Conservation (phyloP, 2,329 filamentous ascomycete species). For the Sordariomycetes sp. region DNA sequence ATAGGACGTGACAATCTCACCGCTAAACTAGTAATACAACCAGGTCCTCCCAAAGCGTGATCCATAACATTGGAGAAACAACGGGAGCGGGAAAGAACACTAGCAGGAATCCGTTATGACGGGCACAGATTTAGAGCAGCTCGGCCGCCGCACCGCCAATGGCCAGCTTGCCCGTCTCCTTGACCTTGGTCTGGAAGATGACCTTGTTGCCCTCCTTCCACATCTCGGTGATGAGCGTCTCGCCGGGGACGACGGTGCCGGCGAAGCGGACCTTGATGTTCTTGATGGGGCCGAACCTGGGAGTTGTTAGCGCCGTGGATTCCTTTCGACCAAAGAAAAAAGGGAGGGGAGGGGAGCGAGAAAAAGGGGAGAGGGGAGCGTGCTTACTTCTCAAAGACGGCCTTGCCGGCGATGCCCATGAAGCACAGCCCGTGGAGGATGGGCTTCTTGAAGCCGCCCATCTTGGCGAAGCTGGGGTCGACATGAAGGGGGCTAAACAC, state of each 20-base stretch:
- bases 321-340: too few relatives aligned
- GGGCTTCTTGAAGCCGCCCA: constrained; percentile 86
- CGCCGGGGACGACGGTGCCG: constrained; percentile 69
- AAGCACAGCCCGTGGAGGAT: constrained; percentile 96
- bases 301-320: constrained; percentile 1
- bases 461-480: constrained; percentile 85
- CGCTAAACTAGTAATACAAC: not conserved
- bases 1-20: not conserved
- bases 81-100: not conserved
- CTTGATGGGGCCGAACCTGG: constrained; percentile 60
- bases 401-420: constrained; percentile 85
- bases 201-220: constrained; percentile 76
- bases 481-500: constrained; percentile 66
- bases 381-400: constrained; percentile 55
- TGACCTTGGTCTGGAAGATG: constrained; percentile 76
- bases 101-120: not conserved
- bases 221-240: constrained; percentile 89
- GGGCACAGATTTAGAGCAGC: constrained; percentile 28
- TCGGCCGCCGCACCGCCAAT: constrained; percentile 74
- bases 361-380: not conserved
- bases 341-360: not conserved
- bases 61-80: not conserved
- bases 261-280: constrained; percentile 91
- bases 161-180: constrained; percentile 83
- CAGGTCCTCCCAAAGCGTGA: not conserved